Conservation (phyloP, 2,329 filamentous ascomycete species). For the Metarhizium guizhouense region DNA sequence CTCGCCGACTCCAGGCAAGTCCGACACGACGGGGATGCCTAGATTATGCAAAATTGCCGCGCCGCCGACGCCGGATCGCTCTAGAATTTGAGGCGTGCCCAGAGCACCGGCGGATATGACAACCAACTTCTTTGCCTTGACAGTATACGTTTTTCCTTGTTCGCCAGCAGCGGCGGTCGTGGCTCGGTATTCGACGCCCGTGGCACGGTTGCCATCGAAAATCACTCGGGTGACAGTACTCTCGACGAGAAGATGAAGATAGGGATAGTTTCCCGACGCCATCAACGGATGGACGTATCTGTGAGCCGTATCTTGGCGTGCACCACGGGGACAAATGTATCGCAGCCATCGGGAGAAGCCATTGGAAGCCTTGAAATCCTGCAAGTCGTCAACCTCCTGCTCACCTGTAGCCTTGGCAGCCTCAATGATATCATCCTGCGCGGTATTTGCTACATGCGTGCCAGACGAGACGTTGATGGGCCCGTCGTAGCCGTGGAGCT, state of each 20-base stretch:
- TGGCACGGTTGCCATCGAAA: slow-evolving; percentile 41
- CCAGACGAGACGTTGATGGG: slow-evolving; percentile 47
- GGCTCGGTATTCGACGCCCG: slow-evolving; percentile 49
- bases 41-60: slow-evolving; percentile 36
- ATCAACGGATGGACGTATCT: slow-evolving; percentile 31
- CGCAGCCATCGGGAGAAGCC: slow-evolving; percentile 19
- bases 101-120: slow-evolving; percentile 35
- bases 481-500: slow-evolving; percentile 42
- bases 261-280: slow-evolving; percentile 33
- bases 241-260: slow-evolving; percentile 50
- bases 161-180: slow-evolving; percentile 16
- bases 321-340: slow-evolving; percentile 39
- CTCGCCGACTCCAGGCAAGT: slow-evolving; percentile 43
- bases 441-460: slow-evolving; percentile 28
- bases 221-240: slow-evolving; percentile 46
- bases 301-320: slow-evolving; percentile 49
- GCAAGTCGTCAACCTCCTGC: slow-evolving; percentile 41
- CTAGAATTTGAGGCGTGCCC: slow-evolving; percentile 46
- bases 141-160: slow-evolving; percentile 5
- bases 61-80: slow-evolving; percentile 53
- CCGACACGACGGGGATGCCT: slow-evolving; percentile 34
- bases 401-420: slow-evolving; percentile 34
- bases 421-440: slow-evolving; percentile 40
- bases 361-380: slow-evolving; percentile 35
- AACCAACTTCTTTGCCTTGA: slow-evolving; percentile 21